Evolutionary conservation across 169 alveolate genomes (phyloP), one percentile per base, ranked within the genome.

Genomic region (Babesia gibsoni): DNA sequence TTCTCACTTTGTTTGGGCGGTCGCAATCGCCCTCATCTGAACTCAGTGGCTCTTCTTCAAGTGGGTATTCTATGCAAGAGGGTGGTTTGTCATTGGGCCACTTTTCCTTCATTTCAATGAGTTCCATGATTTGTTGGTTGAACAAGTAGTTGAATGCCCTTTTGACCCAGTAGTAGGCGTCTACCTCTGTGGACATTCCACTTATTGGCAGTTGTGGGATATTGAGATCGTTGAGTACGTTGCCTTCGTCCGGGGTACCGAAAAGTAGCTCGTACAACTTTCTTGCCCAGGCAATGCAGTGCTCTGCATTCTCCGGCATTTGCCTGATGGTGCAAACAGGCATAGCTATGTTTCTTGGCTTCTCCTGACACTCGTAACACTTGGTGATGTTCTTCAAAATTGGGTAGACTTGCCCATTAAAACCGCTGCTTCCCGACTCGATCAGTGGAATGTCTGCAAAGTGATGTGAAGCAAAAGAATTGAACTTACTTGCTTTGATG

Each of bases 271-370:
- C 96, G 68, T 91, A 94, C 27, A 95, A 91, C 43, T 89, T 84
- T 72, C 96, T 94, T 14, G 97, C 98, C 98, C 99, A 97, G 42
- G 97, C 99, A 9, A 98, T 92, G 87, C 99, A 96, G 83, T 98
- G 99, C 68, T 96, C 98, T 39, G 98, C 96, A 80, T 93, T 94
- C 42, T 97, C 96, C 25, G 99, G 99, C n/a, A 95, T 93, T 66
- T 96, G 94, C 39, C 99, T 94, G 23, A 98, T 95, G 22, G 99
- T 97, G 66, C 99, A 98, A 37, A 97, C 96, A 4, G 99, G 99
- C 49, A 89, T 95, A 29, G 92, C 70, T 85, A 94, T 94, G 50
- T 89, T 91, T 46, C 87, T 75, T 1, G 95, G 93, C 72, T 90
- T 89, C 2, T 90, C 96, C 39, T 73, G 88, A 73, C 99, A 95